These are phyloP conservation scores for Platanus orientalis DNA, from an alignment of 164 flowering plant species.

Conservation along the genomic window DNA sequence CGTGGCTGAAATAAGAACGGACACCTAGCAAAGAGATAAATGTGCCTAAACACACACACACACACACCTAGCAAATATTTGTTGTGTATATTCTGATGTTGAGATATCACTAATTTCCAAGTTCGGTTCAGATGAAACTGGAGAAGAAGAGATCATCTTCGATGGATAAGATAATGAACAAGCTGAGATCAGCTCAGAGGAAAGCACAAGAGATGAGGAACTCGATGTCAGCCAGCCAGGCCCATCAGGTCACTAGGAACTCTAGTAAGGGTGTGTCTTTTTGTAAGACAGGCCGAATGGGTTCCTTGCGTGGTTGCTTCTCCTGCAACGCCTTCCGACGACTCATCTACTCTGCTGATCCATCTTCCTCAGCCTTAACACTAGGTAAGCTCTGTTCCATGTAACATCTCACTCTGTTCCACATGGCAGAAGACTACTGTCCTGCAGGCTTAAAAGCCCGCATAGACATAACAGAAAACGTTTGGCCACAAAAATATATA, in stretches of 20 bases:
- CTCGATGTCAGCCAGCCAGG: slow-evolving; percentile 41
- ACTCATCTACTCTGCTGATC: neutral
- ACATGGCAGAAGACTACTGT: no score
- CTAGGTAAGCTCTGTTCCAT: neutral
- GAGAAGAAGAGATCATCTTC: slow-evolving; percentile 91
- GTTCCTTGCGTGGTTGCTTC: slow-evolving; percentile 87
- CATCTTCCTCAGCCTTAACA: neutral
- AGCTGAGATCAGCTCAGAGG: slow-evolving; percentile 80
- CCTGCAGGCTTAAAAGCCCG: no score
- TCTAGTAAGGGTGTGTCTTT: slow-evolving; percentile 43
- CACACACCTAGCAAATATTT: no score
- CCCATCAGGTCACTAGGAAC: slow-evolving; percentile 42
- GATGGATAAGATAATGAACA: slow-evolving; percentile 91
- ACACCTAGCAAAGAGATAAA: no score
- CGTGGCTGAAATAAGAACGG: no score
- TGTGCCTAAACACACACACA: no score
- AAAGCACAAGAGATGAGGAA: slow-evolving; percentile 93
- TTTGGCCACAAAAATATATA: no score
- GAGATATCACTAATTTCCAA: neutral
- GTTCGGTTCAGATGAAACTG: slow-evolving; percentile 70
- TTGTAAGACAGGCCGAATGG: slow-evolving; percentile 47
- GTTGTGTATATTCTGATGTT: neutral
- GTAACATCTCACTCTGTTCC: neutral
- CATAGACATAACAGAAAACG: no score
- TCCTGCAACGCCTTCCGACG: slow-evolving; percentile 65